Conservation (phyloP, 2,329 filamentous ascomycete genomes). For the Escovopsis sp. region DNA sequence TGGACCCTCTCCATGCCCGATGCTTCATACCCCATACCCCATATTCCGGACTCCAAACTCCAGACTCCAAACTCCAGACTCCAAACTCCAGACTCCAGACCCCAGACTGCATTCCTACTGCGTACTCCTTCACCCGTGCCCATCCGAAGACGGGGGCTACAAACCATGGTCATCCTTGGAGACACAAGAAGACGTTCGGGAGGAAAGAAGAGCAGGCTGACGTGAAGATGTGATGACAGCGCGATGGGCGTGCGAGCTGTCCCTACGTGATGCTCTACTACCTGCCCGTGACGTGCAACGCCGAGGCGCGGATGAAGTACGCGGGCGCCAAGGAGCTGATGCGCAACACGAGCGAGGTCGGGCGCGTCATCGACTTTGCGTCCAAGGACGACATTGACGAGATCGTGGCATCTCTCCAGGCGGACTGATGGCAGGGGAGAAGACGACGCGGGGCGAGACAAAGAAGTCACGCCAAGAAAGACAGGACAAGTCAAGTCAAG, state of each 20-base stretch:
- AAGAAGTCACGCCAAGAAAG: neutral
- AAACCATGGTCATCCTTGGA: too few species aligned
- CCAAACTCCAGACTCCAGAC: too few species aligned
- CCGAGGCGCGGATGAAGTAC: constrained; percentile 80
- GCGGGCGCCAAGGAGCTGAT: constrained; percentile 92
- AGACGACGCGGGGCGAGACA: neutral
- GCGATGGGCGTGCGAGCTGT: constrained; percentile 69
- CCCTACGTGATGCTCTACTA: constrained; percentile 95
- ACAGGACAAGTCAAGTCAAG: too few species aligned
- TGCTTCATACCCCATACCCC: too few species aligned
- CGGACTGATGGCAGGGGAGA: constrained; percentile 9
- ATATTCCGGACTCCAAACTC: too few species aligned
- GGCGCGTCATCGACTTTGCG: constrained; percentile 71
- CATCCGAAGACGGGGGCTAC: too few species aligned
- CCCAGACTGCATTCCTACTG: too few species aligned
- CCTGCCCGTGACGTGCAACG: constrained; percentile 81
- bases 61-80: too few species aligned
- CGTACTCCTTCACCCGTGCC: too few species aligned
- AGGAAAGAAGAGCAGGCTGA: too few species aligned
- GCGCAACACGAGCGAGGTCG: constrained; percentile 84
- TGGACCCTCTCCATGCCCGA: neutral
- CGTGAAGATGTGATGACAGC: constrained; percentile 27
- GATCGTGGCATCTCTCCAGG: constrained; percentile 51
- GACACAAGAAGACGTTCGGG: too few species aligned
- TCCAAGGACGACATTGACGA: constrained; percentile 66